Evolutionary conservation across 805 yeast genomes (phyloP), one percentile per base, ranked within the genome.

Genomic region (Spathaspora gorwiae): DNA sequence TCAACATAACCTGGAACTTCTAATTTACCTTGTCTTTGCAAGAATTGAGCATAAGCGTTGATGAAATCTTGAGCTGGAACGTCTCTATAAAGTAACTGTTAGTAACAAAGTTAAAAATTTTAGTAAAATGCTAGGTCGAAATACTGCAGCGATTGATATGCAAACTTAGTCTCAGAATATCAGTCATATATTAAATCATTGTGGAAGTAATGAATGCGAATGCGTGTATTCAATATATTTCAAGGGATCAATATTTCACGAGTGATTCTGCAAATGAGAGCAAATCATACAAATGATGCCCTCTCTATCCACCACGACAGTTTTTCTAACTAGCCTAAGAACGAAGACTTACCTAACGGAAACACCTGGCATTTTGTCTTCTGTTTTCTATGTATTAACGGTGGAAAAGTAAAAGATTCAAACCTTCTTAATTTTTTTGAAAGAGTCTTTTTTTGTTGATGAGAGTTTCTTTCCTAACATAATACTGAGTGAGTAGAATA

Each of bases 1-100:
- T 94, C 99, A 75, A 94, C 98, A 87, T 90, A 94, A 76, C 97
- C 97, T 81, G 99, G 99, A 68, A 94, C 94, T 76, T 92, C 98
- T 73, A 94, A 85, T 79, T 90, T 90, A 84, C 98, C 99, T 83
- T 95, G 99, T 80, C 98, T 90, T 83, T 94, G 98, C 79, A 94
- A 87, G 88, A 94, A 94, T 74, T 87, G 87, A 69, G 99, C 98
- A 84, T 94, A 94, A 79, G 98, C 96, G 83, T 89, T 90, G 79
- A 94, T 92, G 82, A 94, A 94, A 62, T 88, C 95, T 87, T 94
- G 98, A 78, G 99, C 99, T 80, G 98, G 97, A 79, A 94, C 99
- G 97, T 94, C 99, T 87, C 97, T 90, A 62, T n/a, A 46, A 40
- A 38, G 64, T 65, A 29, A 44, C 13, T 24, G 49, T 46, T 46